Evolutionary conservation across 2,329 filamentous ascomycete species (phyloP).

Genomic region (Aspergillus fumigatiaffinis): DNA sequence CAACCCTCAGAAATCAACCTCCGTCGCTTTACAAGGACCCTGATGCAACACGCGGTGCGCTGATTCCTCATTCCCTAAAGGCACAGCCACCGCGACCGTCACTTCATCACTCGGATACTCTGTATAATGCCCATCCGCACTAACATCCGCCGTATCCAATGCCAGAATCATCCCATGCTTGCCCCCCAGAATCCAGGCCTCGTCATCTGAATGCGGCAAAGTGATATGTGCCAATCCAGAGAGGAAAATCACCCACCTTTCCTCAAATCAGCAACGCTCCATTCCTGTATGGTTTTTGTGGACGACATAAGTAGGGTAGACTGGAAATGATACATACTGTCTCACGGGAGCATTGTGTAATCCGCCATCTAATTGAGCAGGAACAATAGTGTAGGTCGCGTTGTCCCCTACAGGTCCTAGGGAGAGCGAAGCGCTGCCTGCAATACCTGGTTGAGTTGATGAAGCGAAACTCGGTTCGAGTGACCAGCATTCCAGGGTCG

Average conservation of each 20-base stretch:
- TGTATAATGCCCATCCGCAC: constrained; percentile 40
- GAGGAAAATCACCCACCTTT: constrained; percentile 36
- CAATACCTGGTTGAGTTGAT: constrained; percentile 29
- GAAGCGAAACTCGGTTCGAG: constrained; percentile 34
- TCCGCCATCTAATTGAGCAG: constrained; percentile 37
- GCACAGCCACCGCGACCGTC: constrained; percentile 38
- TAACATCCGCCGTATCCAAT: constrained; percentile 41
- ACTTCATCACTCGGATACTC: constrained; percentile 37
- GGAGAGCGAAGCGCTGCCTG: constrained; percentile 26
- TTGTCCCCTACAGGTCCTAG: constrained; percentile 32
- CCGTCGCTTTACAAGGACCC: constrained; percentile 35
- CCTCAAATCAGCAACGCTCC: background rate
- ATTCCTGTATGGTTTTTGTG: background rate
- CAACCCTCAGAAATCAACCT: constrained; percentile 6
- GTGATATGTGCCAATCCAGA: constrained; percentile 42
- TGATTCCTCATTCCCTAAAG: constrained; percentile 35
- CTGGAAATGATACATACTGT: constrained; percentile 32
- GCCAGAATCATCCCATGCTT: constrained; percentile 42
- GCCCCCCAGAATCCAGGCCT: constrained; percentile 39
- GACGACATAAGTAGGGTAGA: background rate
- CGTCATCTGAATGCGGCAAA: constrained; percentile 36
- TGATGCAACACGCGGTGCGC: constrained; percentile 39
- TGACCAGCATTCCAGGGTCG: constrained; percentile 47
- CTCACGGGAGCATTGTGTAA: constrained; percentile 41
- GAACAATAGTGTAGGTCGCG: constrained; percentile 36